Conservation (phyloP, 768 basidiomycete species). For the Lactarius hengduanensis region DNA sequence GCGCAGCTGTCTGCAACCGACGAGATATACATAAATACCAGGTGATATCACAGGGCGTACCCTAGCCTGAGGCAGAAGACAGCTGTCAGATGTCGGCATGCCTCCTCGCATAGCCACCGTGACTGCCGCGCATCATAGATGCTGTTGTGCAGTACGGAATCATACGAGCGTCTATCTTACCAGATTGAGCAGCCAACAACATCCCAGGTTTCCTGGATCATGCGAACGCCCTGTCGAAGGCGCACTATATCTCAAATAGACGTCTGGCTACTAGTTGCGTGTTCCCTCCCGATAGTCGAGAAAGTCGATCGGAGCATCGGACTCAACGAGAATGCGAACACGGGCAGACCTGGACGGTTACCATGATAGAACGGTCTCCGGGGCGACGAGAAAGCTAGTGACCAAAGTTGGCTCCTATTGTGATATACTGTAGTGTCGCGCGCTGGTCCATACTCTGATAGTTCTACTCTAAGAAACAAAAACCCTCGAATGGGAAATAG, state of each 20-base stretch:
- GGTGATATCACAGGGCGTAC: background rate
- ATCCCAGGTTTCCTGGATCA: background rate
- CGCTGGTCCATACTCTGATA: background rate
- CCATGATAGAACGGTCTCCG: background rate
- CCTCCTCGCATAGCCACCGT: background rate
- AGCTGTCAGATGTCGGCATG: background rate
- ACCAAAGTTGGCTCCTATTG: background rate
- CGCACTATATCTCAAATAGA: background rate
- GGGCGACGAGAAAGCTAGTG: background rate
- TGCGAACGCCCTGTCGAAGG: background rate
- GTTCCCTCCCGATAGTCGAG: background rate
- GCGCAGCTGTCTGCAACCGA: background rate
- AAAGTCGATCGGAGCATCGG: background rate
- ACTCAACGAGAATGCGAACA: background rate
- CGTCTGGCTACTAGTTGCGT: background rate
- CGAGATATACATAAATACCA: background rate
- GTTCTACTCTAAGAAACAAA: slow-evolving; percentile 9
- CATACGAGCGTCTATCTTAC: background rate
- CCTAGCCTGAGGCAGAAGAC: background rate
- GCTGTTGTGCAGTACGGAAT: background rate
- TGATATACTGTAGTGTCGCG: background rate
- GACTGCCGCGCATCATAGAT: background rate
- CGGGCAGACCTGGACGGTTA: background rate
- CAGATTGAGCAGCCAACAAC: background rate
- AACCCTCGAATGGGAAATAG: slow-evolving; percentile 3